Conservation (phyloP, 371 early-diverging fungal species). For the Syncephalis plumigaleata region DNA sequence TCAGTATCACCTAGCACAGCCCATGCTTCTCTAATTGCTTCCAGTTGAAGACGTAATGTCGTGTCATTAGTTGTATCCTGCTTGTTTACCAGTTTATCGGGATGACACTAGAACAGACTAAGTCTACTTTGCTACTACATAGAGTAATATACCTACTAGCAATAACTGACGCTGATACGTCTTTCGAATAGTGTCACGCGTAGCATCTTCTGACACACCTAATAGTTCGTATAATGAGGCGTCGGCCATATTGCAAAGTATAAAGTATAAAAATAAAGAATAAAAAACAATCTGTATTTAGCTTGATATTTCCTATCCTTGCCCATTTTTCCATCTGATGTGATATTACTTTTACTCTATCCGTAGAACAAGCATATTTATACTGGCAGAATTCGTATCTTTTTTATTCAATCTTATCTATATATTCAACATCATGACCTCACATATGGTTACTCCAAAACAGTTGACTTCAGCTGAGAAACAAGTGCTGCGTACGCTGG, state of each 20-base stretch:
- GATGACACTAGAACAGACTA: conserved; percentile 19
- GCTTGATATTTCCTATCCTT: too few species aligned
- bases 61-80: conserved; percentile 4
- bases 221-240: conserved; percentile 15
- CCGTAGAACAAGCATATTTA: too few species aligned
- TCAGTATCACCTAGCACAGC: conserved; percentile 15
- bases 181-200: conserved; percentile 20
- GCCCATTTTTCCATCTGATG: too few species aligned
- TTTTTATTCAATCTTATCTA: too few species aligned
- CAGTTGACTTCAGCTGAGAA: too few species aligned
- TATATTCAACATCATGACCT: too few species aligned
- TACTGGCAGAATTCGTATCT: too few species aligned
- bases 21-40: conserved; percentile 25
- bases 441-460: too few species aligned
- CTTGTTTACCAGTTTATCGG: conserved; percentile 16
- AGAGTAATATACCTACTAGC: conserved; percentile 10
- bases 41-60: background rate
- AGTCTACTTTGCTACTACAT: background rate
- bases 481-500: conserved; percentile 42
- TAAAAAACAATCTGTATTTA: too few species aligned
- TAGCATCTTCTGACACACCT: conserved; percentile 17
- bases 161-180: conserved; percentile 25
- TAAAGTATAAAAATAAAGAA: too few species aligned
- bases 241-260: too few species aligned
- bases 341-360: too few species aligned